A percentile compares a stretch with the other conserved stretches of the same genome.
These are phyloP conservation scores for Nicotiana obtusifolia DNA, from an alignment of 257 asterid species.

Conservation along the genomic window DNA sequence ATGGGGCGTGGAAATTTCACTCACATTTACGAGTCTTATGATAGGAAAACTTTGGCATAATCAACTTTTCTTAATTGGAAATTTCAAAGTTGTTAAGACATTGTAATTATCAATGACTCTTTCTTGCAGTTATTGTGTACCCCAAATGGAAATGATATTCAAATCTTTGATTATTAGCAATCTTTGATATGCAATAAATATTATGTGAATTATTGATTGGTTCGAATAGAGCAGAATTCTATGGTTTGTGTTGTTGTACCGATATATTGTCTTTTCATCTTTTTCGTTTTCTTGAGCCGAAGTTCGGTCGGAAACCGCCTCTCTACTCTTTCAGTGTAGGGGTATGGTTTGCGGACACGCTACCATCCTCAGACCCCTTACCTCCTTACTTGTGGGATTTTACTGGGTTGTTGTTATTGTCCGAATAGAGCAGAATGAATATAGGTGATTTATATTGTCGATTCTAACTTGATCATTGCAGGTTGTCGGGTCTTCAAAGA, in stretches of 20 bases:
- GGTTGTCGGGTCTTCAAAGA: conserved; percentile 45
- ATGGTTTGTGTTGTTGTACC: too few relatives aligned
- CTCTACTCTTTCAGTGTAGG: too few relatives aligned
- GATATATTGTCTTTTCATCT: too few relatives aligned
- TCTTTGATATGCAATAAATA: neutral
- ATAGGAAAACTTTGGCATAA: conserved; percentile 1
- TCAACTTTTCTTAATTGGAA: neutral
- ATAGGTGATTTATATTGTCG: neutral
- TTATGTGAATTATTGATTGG: neutral
- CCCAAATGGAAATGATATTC: neutral
- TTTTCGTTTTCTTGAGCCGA: too few relatives aligned
- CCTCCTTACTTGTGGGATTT: too few relatives aligned
- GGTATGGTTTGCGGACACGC: too few relatives aligned
- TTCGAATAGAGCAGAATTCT: neutral
- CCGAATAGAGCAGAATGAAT: neutral
- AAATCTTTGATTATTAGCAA: neutral
- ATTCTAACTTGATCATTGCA: conserved; percentile 4
- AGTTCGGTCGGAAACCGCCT: too few relatives aligned
- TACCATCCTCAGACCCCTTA: too few relatives aligned
- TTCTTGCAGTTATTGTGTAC: neutral
- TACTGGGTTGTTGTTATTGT: neutral
- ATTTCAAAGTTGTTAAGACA: neutral
- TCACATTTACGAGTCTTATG: neutral
- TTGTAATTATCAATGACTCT: neutral
- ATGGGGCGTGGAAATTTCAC: neutral